Evolutionary conservation across 1,139 yeast species (phyloP), one percentile per base, ranked within the genome.

Genomic region (Chernovozyma sophiae-reginae): DNA sequence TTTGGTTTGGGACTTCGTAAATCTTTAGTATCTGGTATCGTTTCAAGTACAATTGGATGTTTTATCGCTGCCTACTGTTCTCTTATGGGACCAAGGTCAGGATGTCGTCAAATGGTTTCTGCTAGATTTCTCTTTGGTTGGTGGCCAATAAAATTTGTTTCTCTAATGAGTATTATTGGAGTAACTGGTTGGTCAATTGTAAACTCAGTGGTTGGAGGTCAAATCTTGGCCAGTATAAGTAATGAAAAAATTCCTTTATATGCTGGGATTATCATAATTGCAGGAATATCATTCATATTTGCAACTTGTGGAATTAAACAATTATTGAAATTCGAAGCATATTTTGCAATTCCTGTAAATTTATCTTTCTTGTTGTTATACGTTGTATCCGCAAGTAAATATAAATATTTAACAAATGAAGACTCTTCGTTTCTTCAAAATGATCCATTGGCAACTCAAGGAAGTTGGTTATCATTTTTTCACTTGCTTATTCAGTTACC

Each of bases 161-260:
- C 86, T 2, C 55, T 86, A 31, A 74, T 82, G 27, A 74, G 85
- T 32, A 77, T 84, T 40, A 58, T 84, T 36, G 92, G 95, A 33
- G 81, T 82, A n/a, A 59, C 84, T 49, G 95, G 95, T 17, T 86
- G 95, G 95, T 77, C 90, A 14, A 81, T 86, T 30, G 89, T 86
- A 17, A 86, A 86, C 53, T 75, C 85, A 48, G 92, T 86, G 34
- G 79, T 86, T 38, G 95, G 95, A 26, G 96, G 96, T 17, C 90
- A 86, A 59, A 81, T 86, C 42, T 60, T 86, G 37, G 69, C 78
- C 2, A 72, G 83, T 32, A 63, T 86, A 10, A 78, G 87, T 31
- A 60, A 78, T 44, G 81, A 74, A 15, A 72, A 68, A 44, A 70
- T 85, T 1, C 86, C 92, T 3, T 53, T 86, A 29, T 79, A 79